Conservation (phyloP, 441 rosid genomes). For the Erysimum pusillum region DNA sequence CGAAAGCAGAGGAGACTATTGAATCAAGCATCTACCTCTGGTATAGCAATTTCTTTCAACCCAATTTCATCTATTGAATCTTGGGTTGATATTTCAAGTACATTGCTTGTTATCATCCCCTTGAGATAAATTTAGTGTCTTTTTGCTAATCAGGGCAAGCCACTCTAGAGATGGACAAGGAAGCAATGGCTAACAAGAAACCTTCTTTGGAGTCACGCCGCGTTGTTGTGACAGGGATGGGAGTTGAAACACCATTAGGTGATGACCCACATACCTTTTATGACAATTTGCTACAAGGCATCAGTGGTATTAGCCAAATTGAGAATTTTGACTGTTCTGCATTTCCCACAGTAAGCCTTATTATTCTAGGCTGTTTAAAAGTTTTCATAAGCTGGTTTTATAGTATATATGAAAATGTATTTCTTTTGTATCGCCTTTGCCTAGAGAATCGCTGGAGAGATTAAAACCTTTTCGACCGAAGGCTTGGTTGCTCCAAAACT, state of each 20-base stretch:
- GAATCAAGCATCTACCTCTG: constrained; percentile 60
- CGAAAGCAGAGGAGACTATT: constrained; percentile 60
- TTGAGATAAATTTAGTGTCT: not conserved
- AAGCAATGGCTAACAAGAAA: constrained; percentile 66
- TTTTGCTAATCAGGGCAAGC: not conserved
- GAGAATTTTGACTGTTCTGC: constrained; percentile 87
- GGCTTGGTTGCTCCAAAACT: constrained; percentile 95
- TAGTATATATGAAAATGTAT: too few relatives aligned
- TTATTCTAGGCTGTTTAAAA: too few relatives aligned
- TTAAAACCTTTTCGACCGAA: constrained; percentile 87
- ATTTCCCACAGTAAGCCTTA: constrained; percentile 74
- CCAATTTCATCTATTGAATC: not conserved
- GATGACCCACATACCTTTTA: constrained; percentile 82
- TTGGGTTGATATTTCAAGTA: not conserved
- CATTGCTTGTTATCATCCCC: not conserved
- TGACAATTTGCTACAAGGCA: constrained; percentile 84
- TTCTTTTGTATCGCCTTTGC: constrained; percentile 15
- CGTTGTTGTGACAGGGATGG: constrained; percentile 98
- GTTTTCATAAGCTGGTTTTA: too few relatives aligned
- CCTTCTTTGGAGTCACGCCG: constrained; percentile 73
- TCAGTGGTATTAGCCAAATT: constrained; percentile 85
- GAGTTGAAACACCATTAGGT: constrained; percentile 83
- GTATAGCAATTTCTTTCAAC: constrained; percentile 45
- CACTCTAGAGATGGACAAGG: constrained; percentile 66
- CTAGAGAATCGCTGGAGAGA: constrained; percentile 98